Percentiles rank a stretch among this genome's conserved stretches.
Evolutionary conservation across 345 rosid genomes (phyloP).

Genomic region (Dimocarpus longan): DNA sequence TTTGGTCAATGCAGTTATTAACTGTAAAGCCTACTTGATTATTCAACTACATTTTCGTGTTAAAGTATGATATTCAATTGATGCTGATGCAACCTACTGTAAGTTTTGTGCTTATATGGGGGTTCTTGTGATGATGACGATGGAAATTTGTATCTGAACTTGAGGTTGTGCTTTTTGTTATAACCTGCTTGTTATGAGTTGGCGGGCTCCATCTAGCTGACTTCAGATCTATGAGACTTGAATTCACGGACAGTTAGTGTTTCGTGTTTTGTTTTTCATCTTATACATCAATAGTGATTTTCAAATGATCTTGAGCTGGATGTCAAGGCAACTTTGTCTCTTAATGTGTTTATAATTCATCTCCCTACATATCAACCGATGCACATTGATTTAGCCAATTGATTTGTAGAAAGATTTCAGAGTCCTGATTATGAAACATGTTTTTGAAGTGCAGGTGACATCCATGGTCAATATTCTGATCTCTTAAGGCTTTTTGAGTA

Average conservation of each 20-base stretch:
- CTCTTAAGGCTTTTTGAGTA: constrained; percentile 84
- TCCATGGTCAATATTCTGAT: constrained; percentile 87
- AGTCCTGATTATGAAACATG: constrained; percentile 6
- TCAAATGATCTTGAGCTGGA: neutral
- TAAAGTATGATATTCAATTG: neutral
- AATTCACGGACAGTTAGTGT: neutral
- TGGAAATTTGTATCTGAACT: neutral
- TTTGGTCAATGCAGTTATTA: neutral
- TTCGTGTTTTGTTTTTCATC: neutral
- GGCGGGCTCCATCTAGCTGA: neutral
- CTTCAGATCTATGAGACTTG: neutral
- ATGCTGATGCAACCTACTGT: neutral
- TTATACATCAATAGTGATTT: neutral
- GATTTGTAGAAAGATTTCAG: constrained; percentile 5
- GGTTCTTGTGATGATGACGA: neutral
- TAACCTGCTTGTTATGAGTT: neutral
- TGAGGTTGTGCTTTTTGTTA: neutral
- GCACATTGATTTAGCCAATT: neutral
- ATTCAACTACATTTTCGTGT: neutral
- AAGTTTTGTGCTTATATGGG: neutral
- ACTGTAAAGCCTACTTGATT: neutral
- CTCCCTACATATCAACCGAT: neutral
- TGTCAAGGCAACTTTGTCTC: neutral
- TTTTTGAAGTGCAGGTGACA: constrained; percentile 63
- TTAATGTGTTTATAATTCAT: neutral